phyloP scores from a whole-genome alignment of 257 asterid species.

The Handroanthus guayacan region DNA sequence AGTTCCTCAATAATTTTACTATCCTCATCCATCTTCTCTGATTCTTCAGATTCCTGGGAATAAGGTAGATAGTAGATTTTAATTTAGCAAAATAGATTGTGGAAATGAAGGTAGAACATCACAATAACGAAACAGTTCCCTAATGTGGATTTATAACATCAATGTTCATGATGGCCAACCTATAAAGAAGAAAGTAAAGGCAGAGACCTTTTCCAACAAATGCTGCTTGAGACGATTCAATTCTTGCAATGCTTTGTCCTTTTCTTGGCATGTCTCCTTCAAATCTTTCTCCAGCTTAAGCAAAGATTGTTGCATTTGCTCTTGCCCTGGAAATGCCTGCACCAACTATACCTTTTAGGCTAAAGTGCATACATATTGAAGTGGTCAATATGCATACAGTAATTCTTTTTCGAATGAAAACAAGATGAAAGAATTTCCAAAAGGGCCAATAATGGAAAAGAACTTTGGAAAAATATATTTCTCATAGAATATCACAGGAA shows the following conservation, averaged over 20 bases:
- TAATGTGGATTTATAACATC: slow-evolving; percentile 20
- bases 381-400: slow-evolving; percentile 1
- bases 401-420: slow-evolving; percentile 18
- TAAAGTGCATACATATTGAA: slow-evolving; percentile 34
- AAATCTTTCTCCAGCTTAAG: slow-evolving; percentile 82
- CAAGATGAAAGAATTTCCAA: neutral
- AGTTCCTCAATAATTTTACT: slow-evolving; percentile 88
- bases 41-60: slow-evolving; percentile 93
- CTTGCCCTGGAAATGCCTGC: slow-evolving; percentile 65
- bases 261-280: slow-evolving; percentile 65
- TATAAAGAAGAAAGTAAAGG: slow-evolving; percentile 23
- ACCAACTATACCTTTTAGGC: slow-evolving; percentile 43
- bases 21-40: slow-evolving; percentile 99
- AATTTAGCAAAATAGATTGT: slow-evolving; percentile 26
- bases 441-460: slow-evolving; percentile 28
- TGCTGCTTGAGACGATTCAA: slow-evolving; percentile 96
- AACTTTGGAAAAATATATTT: slow-evolving; percentile 17
- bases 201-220: slow-evolving; percentile 84
- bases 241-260: slow-evolving; percentile 82
- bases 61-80: slow-evolving; percentile 32
- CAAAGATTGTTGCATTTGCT: slow-evolving; percentile 68
- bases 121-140: slow-evolving; percentile 19
- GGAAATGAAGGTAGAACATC: slow-evolving; percentile 16
- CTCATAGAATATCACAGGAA: neutral
- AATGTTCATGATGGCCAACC: slow-evolving; percentile 35